A percentile compares a stretch with the other conserved stretches of the same genome.
Conservation (phyloP, 2,329 filamentous ascomycete genomes). For the Trichoderma harzianum region DNA sequence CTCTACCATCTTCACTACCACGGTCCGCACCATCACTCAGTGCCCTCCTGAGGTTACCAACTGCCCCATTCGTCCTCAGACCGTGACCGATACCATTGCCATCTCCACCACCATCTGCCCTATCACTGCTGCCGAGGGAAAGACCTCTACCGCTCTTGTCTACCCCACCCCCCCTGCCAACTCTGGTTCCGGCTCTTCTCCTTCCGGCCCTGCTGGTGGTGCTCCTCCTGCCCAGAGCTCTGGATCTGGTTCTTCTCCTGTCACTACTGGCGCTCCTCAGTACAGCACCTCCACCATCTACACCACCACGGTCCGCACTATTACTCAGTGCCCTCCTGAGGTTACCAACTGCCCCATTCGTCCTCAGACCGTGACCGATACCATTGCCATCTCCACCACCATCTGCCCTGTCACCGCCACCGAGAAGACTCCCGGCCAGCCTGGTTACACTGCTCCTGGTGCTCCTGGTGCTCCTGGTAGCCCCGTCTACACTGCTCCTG, state of each 20-base stretch:
- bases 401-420: conserved; percentile 38
- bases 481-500: conserved; percentile 1
- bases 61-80: conserved; percentile 50
- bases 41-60: conserved; percentile 58
- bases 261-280: conserved; percentile 25
- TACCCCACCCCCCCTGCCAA: conserved; percentile 19
- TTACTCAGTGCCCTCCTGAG: conserved; percentile 58
- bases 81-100: conserved; percentile 37
- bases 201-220: neutral
- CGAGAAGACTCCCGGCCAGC: neutral
- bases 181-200: conserved; percentile 3
- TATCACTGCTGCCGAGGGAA: conserved; percentile 26
- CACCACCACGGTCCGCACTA: conserved; percentile 56
- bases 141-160: neutral
- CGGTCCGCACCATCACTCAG: conserved; percentile 59
- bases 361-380: conserved; percentile 37
- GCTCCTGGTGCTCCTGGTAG: neutral
- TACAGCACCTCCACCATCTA: conserved; percentile 54
- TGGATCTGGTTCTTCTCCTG: conserved; percentile 1
- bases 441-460: neutral
- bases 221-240: neutral
- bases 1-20: conserved; percentile 55
- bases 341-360: conserved; percentile 59
- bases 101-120: conserved; percentile 43
- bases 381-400: conserved; percentile 39